A percentile compares a stretch with the other conserved stretches of the same genome.
These are phyloP conservation scores for Fusarium irregulare DNA, from an alignment of 2,329 filamentous ascomycete genomes.

Conservation along the genomic window DNA sequence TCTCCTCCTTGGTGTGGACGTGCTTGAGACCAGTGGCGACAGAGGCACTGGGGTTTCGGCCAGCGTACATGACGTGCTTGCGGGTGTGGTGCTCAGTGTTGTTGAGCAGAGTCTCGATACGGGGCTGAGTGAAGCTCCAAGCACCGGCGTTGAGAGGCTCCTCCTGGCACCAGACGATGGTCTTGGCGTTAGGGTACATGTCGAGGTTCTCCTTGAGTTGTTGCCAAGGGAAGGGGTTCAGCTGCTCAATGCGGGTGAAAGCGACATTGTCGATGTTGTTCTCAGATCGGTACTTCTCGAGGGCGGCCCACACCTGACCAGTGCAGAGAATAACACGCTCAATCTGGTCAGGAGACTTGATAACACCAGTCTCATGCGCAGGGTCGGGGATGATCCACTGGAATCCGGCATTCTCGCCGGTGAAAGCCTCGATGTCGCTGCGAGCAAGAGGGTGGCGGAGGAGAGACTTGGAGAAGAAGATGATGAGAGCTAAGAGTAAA, in stretches of 20 bases:
- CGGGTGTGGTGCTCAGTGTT: conserved; percentile 91
- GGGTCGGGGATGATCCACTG: conserved; percentile 95
- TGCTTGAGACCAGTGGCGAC: conserved; percentile 94
- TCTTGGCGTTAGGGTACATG: conserved; percentile 96
- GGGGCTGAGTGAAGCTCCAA: conserved; percentile 97
- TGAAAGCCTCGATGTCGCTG: conserved; percentile 91
- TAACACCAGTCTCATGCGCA: conserved; percentile 78
- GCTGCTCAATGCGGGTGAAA: conserved; percentile 94
- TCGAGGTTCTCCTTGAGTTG: conserved; percentile 97
- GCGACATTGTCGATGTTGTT: conserved; percentile 91
- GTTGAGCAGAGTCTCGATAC: conserved; percentile 96
- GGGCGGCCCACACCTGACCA: conserved; percentile 91
- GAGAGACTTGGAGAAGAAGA: conserved; percentile 98
- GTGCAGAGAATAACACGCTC: conserved; percentile 94
- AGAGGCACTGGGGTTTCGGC: conserved; percentile 90
- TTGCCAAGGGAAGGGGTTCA: conserved; percentile 99
- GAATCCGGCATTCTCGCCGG: conserved; percentile 86
- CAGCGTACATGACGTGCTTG: conserved; percentile 97
- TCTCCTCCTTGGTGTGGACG: conserved; percentile 91
- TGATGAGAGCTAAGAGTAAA: conserved; percentile 72
- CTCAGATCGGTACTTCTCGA: conserved; percentile 89
- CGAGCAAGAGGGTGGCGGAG: conserved; percentile 94
- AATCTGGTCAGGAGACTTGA: conserved; percentile 86
- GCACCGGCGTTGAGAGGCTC: conserved; percentile 97
- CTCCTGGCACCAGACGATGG: conserved; percentile 97